Evolutionary conservation across 1,284 basidiomycete genomes (phyloP).

Genomic region (Athelia sp.): DNA sequence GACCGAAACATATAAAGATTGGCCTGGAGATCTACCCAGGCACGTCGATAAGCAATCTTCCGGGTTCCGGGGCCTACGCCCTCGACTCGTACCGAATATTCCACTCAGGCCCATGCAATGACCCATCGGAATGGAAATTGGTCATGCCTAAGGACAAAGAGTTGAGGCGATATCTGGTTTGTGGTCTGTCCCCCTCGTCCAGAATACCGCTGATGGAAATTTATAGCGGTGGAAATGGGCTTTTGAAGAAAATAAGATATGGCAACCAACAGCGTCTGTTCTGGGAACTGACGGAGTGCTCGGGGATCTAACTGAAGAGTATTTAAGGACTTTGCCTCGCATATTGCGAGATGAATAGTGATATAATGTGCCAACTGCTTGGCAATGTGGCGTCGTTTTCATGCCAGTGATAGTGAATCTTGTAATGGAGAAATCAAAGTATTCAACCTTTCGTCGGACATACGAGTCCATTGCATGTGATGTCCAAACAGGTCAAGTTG

Average conservation of each 20-base stretch:
- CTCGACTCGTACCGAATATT: conserved; percentile 67
- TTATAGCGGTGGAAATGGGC: conserved; percentile 62
- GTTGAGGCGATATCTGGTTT: conserved; percentile 50
- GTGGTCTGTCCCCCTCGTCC: conserved; percentile 11
- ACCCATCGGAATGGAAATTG: conserved; percentile 44
- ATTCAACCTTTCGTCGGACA: too few relatives aligned
- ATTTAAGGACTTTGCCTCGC: conserved; percentile 18
- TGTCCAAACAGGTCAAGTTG: too few relatives aligned
- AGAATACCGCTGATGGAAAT: background rate
- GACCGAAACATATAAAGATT: conserved; percentile 15
- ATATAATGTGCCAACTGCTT: too few relatives aligned
- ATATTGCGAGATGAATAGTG: background rate
- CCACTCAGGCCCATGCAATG: conserved; percentile 26
- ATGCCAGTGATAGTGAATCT: too few relatives aligned
- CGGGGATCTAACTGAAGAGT: conserved; percentile 26
- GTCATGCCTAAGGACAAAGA: conserved; percentile 62
- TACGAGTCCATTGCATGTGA: too few relatives aligned
- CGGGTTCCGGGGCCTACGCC: conserved; percentile 58
- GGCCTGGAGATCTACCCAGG: conserved; percentile 27
- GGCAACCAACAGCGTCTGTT: too few relatives aligned
- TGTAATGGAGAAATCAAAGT: too few relatives aligned
- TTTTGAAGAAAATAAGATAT: conserved; percentile 38
- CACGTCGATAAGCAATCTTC: conserved; percentile 47
- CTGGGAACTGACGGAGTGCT: conserved; percentile 33
- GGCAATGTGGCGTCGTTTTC: too few relatives aligned